Base-by-base conservation (phyloP, 2,329 filamentous ascomycete species). In the Arthrobotrys iridis region DNA sequence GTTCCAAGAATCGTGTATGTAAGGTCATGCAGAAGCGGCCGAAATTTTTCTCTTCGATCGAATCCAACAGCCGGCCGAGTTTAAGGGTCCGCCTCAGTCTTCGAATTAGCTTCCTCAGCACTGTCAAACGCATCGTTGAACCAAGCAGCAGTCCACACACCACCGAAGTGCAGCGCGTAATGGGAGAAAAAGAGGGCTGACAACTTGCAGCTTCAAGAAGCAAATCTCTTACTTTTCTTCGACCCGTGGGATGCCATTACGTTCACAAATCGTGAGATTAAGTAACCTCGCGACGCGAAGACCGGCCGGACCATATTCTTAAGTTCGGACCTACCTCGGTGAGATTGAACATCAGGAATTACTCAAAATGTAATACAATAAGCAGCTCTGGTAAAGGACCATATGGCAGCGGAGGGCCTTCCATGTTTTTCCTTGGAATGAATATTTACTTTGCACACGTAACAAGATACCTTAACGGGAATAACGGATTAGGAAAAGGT, bases 211-310 rank as follows among this genome's bases (percentile, higher is more conserved):
- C 58, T 46, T 30, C 46, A 59, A 63, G 63, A 75, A 68, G 71
- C 63, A 75, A 75, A 75, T 74, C 62, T 46, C 33, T 43, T 35
- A 66, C 33, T 59, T 73, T 67, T 62, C 45, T 28, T 40, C 46
- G 28, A 37, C 24, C 70, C 62, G 60, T 66, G 70, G 68, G 70
- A 74, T 74, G 70, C 33, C 70, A 74, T 74, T 74, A 74, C 70
- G 70, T 74, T 67, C 70, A 74, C 70, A 62, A 73, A 67, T 67
- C 60, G n/a, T 46, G 58, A 35, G 41, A 62, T 74, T 45, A 26
- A 46, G 52, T 45, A 57, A 63, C 62, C 37, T 66, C 70, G 62
- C 46, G 62, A 74, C 70, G 70, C 70, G 70, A 65, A 52, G 6
- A 52, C 35, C 50, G 46, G 13, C 55, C 24, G 11, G 18, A n/a